Percentiles rank a stretch among this genome's conserved stretches.
phyloP scores from a whole-genome alignment of 305 asterid genomes.

The Solanum chacoense region DNA sequence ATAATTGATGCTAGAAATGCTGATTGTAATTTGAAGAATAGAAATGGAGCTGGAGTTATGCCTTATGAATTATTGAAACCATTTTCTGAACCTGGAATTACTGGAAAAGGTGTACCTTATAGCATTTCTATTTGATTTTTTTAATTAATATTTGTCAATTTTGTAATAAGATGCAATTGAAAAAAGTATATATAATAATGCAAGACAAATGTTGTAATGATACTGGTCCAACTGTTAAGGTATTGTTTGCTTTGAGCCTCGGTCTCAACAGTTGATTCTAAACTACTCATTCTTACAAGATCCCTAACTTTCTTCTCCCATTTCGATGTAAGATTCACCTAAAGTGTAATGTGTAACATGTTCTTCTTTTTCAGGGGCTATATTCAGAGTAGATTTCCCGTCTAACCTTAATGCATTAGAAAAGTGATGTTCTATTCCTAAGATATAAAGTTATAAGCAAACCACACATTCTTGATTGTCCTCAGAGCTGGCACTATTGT shows the following conservation, averaged over 20 bases:
- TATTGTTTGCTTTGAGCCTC: no score
- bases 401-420: no score
- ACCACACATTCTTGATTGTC: no score
- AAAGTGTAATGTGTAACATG: not conserved
- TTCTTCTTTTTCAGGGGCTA: not conserved
- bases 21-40: constrained; percentile 21
- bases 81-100: constrained; percentile 49
- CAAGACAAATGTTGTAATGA: no score
- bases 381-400: no score
- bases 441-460: no score
- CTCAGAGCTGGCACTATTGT: not conserved
- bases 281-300: not conserved
- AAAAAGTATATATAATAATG: no score
- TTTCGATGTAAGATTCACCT: not conserved
- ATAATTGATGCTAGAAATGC: constrained; percentile 46
- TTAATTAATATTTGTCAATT: no score
- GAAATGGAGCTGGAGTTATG: constrained; percentile 53
- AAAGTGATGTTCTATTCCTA: no score
- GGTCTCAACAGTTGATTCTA: no score
- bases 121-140: constrained; percentile 60
- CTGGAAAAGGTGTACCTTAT: constrained; percentile 63
- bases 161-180: not conserved
- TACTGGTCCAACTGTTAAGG: no score
- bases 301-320: not conserved
- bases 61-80: constrained; percentile 58